Evolutionary conservation across 108 stramenopile genomes (phyloP), one percentile per base, ranked within the genome.

Genomic region (Nannochloropsis gaditana): DNA sequence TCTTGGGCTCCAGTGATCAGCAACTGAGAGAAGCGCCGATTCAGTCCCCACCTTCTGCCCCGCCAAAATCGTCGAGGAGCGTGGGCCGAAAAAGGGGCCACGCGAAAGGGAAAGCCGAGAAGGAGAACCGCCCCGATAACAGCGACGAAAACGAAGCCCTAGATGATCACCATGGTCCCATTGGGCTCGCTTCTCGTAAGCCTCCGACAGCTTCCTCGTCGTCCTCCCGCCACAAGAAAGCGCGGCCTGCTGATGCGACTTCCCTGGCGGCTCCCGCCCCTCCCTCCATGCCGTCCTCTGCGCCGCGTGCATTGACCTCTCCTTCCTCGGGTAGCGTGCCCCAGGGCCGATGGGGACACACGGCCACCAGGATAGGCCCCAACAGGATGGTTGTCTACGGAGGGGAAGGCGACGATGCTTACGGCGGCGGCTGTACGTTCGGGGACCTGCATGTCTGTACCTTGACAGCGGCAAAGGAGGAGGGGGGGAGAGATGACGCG

Each of bases 321-420:
- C 10, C 31, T 17, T 10, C 21, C 81, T 21, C 41, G 43, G 41
- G 83, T 21, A 21, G 43, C 2, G 43, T 17, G 15, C 88, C 88
- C 31, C 85, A 85, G 84, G 88, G 88, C 42, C 42, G 88, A 11
- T 86, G 88, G 88, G 88, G 88, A 41, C 88, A 89, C 83, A 11
- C 88, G 43, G 85, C 85, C 42, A 85, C 88, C 21, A 85, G 81
- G 88, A 83, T 89, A 44, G 21, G 73, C 17, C 83, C 81, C 8
- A 73, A 81, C 15, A 59, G 45, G 41, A 85, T 89, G 84, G 45
- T 89, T 45, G 84, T 89, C 79, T 82, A 85, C 8, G 88, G 88
- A 44, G 88, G 88, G 5, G 85, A 89, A 43, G 88, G 82, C 15
- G 88, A 89, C 47, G 88, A 89, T 21, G 88, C 83, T 9, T 81